Conservation (phyloP, 2,329 filamentous ascomycete species). For the Neocatenulostroma microsporum region DNA sequence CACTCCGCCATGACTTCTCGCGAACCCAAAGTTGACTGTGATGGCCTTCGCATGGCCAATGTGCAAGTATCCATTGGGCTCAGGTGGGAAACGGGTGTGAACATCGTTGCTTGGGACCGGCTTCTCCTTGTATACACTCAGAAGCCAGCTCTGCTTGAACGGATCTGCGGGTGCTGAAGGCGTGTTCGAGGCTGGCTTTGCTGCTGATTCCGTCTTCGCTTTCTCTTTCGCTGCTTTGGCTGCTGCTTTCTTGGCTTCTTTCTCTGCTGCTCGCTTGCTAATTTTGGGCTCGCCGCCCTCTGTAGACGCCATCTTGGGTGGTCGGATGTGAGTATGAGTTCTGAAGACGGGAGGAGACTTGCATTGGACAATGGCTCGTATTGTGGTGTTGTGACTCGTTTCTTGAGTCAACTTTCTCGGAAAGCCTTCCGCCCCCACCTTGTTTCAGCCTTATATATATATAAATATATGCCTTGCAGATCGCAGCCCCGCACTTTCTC, state of each 20-base stretch:
- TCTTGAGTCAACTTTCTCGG: too few species aligned
- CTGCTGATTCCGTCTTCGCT: constrained; percentile 34
- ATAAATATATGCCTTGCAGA: too few species aligned
- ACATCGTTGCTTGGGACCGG: constrained; percentile 39
- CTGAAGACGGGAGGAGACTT: too few species aligned
- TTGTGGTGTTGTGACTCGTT: too few species aligned
- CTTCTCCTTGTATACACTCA: constrained; percentile 45
- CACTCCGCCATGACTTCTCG: constrained; percentile 69
- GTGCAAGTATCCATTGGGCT: constrained; percentile 86
- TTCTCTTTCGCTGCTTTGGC: constrained; percentile 27
- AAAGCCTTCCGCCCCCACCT: too few species aligned
- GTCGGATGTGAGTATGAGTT: too few species aligned
- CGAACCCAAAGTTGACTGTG: constrained; percentile 93
- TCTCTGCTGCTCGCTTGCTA: constrained; percentile 44
- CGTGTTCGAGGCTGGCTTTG: constrained; percentile 14
- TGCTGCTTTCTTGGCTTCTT: constrained; percentile 44
- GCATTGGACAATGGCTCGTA: too few species aligned
- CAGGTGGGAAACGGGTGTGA: constrained; percentile 44
- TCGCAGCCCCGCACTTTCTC: too few species aligned
- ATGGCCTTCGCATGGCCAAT: constrained; percentile 95
- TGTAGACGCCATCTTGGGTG: constrained; percentile 1
- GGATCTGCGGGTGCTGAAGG: constrained; percentile 32
- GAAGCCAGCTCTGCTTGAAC: constrained; percentile 45
- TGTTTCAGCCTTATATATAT: too few species aligned
- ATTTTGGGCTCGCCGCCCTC: constrained; percentile 26